Percentiles rank a stretch among this genome's conserved stretches.
phyloP scores from a whole-genome alignment of 148 eudicot genomes.

The Gaultheria prostrata region DNA sequence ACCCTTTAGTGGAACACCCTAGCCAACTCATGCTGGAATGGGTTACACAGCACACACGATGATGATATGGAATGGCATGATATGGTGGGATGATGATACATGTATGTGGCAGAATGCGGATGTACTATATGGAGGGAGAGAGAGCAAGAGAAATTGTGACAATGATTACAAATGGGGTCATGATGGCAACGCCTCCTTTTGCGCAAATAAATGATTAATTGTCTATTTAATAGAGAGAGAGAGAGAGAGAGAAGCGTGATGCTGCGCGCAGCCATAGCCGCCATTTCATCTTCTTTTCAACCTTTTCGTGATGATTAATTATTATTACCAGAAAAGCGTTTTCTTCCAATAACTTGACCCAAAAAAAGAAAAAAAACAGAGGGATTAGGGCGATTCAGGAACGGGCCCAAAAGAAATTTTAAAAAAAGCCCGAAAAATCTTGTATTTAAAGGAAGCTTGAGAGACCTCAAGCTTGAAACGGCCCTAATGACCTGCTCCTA shows the following conservation, averaged over 20 bases:
- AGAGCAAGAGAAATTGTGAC: background rate
- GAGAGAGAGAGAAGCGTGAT: background rate
- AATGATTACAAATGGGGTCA: slow-evolving; percentile 9
- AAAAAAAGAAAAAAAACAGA: too few species aligned
- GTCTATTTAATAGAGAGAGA: background rate
- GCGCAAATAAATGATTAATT: slow-evolving; percentile 9
- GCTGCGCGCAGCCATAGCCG: slow-evolving; percentile 22
- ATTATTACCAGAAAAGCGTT: background rate
- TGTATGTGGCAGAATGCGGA: too few species aligned
- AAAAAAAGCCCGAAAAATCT: background rate
- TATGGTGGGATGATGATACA: too few species aligned
- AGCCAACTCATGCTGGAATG: too few species aligned
- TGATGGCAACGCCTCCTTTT: slow-evolving; percentile 14
- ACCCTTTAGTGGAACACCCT: too few species aligned
- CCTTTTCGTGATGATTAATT: background rate
- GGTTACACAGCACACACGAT: too few species aligned
- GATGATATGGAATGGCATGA: too few species aligned
- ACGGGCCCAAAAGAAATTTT: background rate
- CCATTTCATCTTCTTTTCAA: slow-evolving; percentile 8
- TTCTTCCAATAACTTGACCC: background rate
- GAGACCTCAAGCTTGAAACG: slow-evolving; percentile 7
- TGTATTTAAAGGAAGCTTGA: slow-evolving; percentile 11
- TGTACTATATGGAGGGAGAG: too few species aligned
- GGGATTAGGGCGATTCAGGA: background rate
- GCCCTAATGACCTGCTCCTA: background rate